These are phyloP conservation scores for Suhomyces maxii DNA, from an alignment of 1,139 yeast species.

Conservation along the genomic window DNA sequence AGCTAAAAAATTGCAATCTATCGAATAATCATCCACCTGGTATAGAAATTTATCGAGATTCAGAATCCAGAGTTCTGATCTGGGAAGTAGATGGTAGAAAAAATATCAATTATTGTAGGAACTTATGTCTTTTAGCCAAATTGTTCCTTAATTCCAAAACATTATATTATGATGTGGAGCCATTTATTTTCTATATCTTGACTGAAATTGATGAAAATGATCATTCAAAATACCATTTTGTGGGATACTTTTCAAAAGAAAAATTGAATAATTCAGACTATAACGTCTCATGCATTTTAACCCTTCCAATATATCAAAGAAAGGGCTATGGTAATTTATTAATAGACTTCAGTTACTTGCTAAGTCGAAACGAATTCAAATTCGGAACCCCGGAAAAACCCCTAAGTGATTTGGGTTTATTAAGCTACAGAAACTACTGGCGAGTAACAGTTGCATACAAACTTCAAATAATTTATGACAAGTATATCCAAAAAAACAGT, in stretches of 20 bases:
- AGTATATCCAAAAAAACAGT: constrained; percentile 12
- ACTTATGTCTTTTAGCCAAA: constrained; percentile 84
- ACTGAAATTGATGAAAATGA: constrained; percentile 62
- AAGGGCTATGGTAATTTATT: constrained; percentile 87
- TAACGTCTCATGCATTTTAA: constrained; percentile 86
- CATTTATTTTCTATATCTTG: constrained; percentile 83
- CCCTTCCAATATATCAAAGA: constrained; percentile 84
- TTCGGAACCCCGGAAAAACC: constrained; percentile 97
- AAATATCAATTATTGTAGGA: constrained; percentile 81
- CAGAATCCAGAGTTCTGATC: constrained; percentile 52
- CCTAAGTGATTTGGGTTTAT: constrained; percentile 77
- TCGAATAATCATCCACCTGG: constrained; percentile 81
- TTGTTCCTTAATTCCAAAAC: constrained; percentile 88
- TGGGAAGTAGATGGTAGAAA: constrained; percentile 95
- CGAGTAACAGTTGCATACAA: constrained; percentile 57
- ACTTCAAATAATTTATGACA: constrained; percentile 31
- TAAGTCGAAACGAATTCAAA: constrained; percentile 71
- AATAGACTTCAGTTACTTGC: constrained; percentile 84
- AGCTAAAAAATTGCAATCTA: constrained; percentile 60
- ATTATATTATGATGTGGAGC: constrained; percentile 90
- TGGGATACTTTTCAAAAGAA: constrained; percentile 93
- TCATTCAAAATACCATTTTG: constrained; percentile 65
- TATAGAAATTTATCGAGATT: constrained; percentile 77
- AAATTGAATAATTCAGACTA: constrained; percentile 72
- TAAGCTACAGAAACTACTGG: constrained; percentile 91